phyloP scores from a whole-genome alignment of 208 protist genomes.

The Naegleria lovaniensis region DNA sequence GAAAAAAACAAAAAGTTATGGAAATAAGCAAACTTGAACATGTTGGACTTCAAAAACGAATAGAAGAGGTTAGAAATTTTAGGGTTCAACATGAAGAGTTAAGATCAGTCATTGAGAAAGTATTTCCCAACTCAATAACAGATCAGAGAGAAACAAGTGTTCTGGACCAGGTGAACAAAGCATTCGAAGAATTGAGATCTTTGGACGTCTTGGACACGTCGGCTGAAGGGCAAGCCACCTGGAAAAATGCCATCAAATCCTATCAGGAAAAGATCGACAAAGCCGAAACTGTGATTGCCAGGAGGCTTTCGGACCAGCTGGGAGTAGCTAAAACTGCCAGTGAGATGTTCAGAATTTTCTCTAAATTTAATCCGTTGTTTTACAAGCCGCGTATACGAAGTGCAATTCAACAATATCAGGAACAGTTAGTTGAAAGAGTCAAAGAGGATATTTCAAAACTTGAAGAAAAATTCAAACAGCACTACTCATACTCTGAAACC shows the following conservation, averaged over 20 bases:
- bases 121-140: constrained; percentile 38
- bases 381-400: constrained; percentile 54
- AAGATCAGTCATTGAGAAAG: constrained; percentile 47
- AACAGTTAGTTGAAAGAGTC: constrained; percentile 59
- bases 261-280: constrained; percentile 60
- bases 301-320: constrained; percentile 56
- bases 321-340: constrained; percentile 57
- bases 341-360: constrained; percentile 77
- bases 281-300: constrained; percentile 63
- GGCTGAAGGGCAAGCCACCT: constrained; percentile 48
- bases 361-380: constrained; percentile 70
- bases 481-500: constrained; percentile 58
- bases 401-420: constrained; percentile 65
- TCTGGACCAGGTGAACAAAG: constrained; percentile 55
- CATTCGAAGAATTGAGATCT: constrained; percentile 50
- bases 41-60: constrained; percentile 47
- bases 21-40: constrained; percentile 48
- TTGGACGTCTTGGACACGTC: constrained; percentile 51
- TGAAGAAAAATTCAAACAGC: constrained; percentile 62
- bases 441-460: constrained; percentile 67
- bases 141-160: constrained; percentile 40
- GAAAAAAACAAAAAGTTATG: constrained; percentile 44
- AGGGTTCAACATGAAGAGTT: constrained; percentile 62
- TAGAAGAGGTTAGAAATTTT: constrained; percentile 56
- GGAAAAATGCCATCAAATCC: constrained; percentile 42